Evolutionary conservation across 306 rosid species (phyloP), one percentile per base, ranked within the genome.

Genomic region (Ammopiptanthus mongolicus): DNA sequence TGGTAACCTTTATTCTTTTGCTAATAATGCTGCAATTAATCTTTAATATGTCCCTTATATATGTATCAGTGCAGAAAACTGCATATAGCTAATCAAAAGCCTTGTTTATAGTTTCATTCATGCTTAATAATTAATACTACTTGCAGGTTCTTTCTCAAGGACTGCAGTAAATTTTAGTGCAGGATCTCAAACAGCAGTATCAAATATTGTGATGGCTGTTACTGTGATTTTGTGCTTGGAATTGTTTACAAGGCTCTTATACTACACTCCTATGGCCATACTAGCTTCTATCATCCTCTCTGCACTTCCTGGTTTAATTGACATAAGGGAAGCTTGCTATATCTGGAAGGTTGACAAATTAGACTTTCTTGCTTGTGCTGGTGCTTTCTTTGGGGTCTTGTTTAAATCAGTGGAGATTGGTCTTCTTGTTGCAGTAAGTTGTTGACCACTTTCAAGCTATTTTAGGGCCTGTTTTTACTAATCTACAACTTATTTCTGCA

Each of bases 81-180:
- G 5, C 11, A 19, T 52, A 52, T 52, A 52, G 5, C 5, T 44
- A 36, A 15, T 8, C 1, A 33, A 22, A 18, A n/a, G n/a, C n/a
- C 36, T 23, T 74, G 21, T 60, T 58, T 2, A 28, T 33, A 42
- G 12, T 63, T 80, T 18, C 2, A 3, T n/a, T 15, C 3, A 0
- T n/a, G n/a, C n/a, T n/a, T n/a, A n/a, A n/a, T n/a, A n/a, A n/a
- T 29, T 29, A 33, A 75, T 31, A 34, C 71, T 31, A 59, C 3
- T 59, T 56, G 81, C 89, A 87, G 98, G 98, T 39, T 91, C 98
- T 8, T 87, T 93, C 80, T 91, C 98, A 19, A 85, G 96, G 2
- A 86, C 97, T 0, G 98, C 97, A 0, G 97, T 93, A 12, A 93
- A 93, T 78, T 87, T 81, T 88, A 91, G 91, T 64, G 97, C 96